Conservation (phyloP, 169 alveolate species). For the Plasmodium vinckei region DNA sequence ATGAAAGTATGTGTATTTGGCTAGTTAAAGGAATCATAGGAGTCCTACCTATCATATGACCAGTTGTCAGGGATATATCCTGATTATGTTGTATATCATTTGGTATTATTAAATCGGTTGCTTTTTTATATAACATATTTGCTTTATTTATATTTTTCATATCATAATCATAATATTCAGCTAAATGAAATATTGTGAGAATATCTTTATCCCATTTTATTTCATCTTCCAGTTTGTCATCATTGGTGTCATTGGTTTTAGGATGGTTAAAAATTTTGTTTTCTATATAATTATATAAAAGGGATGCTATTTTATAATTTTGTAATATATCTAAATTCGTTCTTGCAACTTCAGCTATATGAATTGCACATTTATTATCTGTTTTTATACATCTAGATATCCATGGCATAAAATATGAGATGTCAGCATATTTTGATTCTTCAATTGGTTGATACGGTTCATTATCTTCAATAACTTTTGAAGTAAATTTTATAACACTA, state of each 20-base stretch:
- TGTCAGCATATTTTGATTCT: constrained; percentile 29
- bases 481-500: constrained; percentile 33
- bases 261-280: background rate
- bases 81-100: background rate
- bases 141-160: constrained; percentile 12
- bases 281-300: constrained; percentile 37
- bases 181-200: constrained; percentile 23
- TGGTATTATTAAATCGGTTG: constrained; percentile 10
- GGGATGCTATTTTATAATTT: constrained; percentile 3
- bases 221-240: background rate
- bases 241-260: too few species aligned
- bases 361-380: constrained; percentile 25
- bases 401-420: constrained; percentile 42
- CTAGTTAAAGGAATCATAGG: constrained; percentile 27
- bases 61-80: background rate
- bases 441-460: constrained; percentile 37
- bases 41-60: background rate
- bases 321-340: constrained; percentile 27
- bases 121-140: constrained; percentile 19
- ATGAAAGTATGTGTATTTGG: constrained; percentile 26
- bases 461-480: constrained; percentile 22
- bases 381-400: constrained; percentile 22
- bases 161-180: constrained; percentile 56
- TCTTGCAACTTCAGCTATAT: constrained; percentile 56
- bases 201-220: too few species aligned